Evolutionary conservation across 2,329 filamentous ascomycete species (phyloP), one percentile per base, ranked within the genome.

Genomic region (Ophiosphaerella herpotricha): DNA sequence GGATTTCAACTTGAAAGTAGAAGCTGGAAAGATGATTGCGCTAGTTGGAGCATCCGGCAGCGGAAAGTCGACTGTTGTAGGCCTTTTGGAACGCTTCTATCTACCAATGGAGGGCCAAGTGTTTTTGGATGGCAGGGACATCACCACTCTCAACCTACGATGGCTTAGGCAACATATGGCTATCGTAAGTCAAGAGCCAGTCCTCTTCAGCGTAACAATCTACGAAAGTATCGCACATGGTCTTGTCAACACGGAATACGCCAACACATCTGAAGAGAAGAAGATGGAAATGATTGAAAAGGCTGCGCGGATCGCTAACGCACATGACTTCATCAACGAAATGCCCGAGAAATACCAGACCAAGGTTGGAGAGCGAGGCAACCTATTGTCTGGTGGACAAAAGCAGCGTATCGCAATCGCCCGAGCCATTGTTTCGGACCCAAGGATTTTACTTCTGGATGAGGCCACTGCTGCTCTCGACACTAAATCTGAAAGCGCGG

Each of bases 381-480:
- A 96, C 70, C 77, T 97, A 44, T 81, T 99, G 7, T 96, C 90
- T 47, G 94, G 94, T 71, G 94, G 94, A 32, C 94, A 99, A 75
- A 96, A 97, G 74, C 94, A 97, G 75, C 90, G 94, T 62, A 95
- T 97, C 67, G 92, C 93, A 11, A 97, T 97, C 73, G 91, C 93
- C 7, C 83, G 91, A 66, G 92, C 92, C 34, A 84, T 97, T 48
- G 90, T 97, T 26, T 93, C 89, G 14, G 89, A 97, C 63, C 93
- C 93, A 0, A 95, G 92, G 77, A 86, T 99, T 64, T 80, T 99
- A 1, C 82, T 99, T 0, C 85, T 99, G 5, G 94, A 99, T 59
- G 94, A 99, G 73, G 94, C 94, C 5, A 99, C 94, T 0, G 94
- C 89, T 33, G 91, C 91, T 4, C 81, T 99, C 0, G 94, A 99